Base-by-base conservation (phyloP, 768 basidiomycete genomes). In the Exidia glandulosa region DNA sequence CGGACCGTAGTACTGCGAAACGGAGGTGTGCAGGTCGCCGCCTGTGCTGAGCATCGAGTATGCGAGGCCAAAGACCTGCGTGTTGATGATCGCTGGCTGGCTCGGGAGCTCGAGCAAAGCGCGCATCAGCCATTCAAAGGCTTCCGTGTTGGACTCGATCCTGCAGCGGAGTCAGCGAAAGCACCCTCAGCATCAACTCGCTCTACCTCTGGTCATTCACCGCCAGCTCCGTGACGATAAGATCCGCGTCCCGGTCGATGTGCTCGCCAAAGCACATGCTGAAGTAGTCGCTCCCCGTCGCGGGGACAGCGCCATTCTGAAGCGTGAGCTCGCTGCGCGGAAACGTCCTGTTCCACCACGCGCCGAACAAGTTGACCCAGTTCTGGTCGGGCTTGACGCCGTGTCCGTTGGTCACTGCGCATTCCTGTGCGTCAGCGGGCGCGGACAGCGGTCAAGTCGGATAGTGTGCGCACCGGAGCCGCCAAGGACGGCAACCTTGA, bases 131-230 rank as follows among this genome's bases (percentile, higher is more conserved):
- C 60, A 63, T 32, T 63, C 62, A 37, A 56, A 60, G n/a, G 59
- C 37, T 32, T 60, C 31, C 12, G 62, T 58, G 41, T 60, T 60
- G n/a, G 36, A 23, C 23, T 60, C 19, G 31, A 9, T 45, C 14
- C 62, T n/a, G n/a, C n/a, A n/a, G n/a, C n/a, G n/a, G n/a, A n/a
- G n/a, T n/a, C n/a, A n/a, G n/a, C n/a, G n/a, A n/a, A n/a, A n/a
- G n/a, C n/a, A n/a, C n/a, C n/a, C n/a, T n/a, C n/a, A n/a, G n/a
- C n/a, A n/a, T n/a, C n/a, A n/a, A n/a, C n/a, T n/a, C n/a, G n/a
- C n/a, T n/a, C n/a, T n/a, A n/a, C n/a, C n/a, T 25, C 47, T 60
- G 62, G 48, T 63, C 62, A 36, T 63, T 63, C 37, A 63, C 56
- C 27, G 54, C 34, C 12, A 63, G 29, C 37, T 63, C 62, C 7